Conservation (phyloP, 1,139 yeast genomes). For the Debaryomyces subglobosus region DNA sequence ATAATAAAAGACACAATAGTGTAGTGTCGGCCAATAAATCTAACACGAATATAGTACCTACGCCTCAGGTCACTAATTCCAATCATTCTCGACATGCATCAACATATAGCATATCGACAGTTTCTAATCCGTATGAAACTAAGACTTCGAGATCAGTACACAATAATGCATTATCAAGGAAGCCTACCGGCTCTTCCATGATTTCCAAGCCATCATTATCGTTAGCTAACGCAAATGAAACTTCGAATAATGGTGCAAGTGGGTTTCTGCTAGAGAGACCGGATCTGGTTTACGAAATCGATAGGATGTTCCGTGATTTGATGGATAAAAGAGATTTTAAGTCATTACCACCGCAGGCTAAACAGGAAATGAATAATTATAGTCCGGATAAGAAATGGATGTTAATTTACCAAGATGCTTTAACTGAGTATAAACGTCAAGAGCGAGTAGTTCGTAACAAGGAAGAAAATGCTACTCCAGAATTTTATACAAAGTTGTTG, state of each 20-base stretch:
- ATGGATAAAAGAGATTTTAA: conserved; percentile 85
- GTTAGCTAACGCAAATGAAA: conserved; percentile 23
- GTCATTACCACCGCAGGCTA: conserved; percentile 76
- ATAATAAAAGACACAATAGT: conserved; percentile 8
- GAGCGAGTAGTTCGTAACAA: conserved; percentile 36
- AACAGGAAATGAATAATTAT: conserved; percentile 75
- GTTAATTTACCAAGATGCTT: conserved; percentile 84
- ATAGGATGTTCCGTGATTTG: conserved; percentile 64
- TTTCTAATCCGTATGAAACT: conserved; percentile 35
- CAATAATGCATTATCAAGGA: conserved; percentile 18
- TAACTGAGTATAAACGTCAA: conserved; percentile 70
- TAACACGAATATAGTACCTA: conserved; percentile 31
- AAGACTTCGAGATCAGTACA: conserved; percentile 20
- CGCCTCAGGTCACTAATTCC: conserved; percentile 33
- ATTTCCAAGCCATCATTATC: conserved; percentile 37
- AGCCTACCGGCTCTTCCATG: conserved; percentile 28
- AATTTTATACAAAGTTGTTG: conserved; percentile 74
- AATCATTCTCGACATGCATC: conserved; percentile 46
- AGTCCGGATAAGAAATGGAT: conserved; percentile 86
- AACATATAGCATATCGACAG: conserved; percentile 38
- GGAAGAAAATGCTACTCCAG: conserved; percentile 61
- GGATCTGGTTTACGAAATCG: conserved; percentile 59
- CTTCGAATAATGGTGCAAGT: conserved; percentile 19
- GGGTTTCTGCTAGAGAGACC: conserved; percentile 56
- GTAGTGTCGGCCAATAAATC: conserved; percentile 66